Conservation (phyloP, 441 rosid species). For the Adansonia madagascariensis region DNA sequence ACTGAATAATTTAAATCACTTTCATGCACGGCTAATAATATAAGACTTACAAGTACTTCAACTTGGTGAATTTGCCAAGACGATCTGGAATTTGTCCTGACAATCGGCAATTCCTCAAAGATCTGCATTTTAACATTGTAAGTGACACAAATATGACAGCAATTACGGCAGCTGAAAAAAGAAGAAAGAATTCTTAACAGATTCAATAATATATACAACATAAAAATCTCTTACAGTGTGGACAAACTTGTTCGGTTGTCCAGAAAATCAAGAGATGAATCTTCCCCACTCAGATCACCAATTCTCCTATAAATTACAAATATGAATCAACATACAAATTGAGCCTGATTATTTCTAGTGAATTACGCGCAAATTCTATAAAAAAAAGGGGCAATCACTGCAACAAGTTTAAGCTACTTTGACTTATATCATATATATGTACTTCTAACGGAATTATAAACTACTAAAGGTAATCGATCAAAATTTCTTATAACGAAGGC, state of each 20-base stretch:
- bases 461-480: not conserved
- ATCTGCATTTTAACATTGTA: slow-evolving; percentile 36
- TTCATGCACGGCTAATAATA: not conserved
- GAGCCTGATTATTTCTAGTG: not conserved
- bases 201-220: not conserved
- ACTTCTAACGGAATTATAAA: not conserved
- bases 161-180: too few relatives aligned
- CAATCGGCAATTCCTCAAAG: slow-evolving; percentile 48
- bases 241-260: slow-evolving; percentile 45
- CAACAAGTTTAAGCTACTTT: not conserved
- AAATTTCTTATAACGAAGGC: too few relatives aligned
- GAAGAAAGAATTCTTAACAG: not conserved
- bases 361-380: not conserved
- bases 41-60: slow-evolving; percentile 48
- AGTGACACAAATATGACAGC: not conserved
- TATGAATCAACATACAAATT: slow-evolving; percentile 15
- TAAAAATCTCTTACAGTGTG: slow-evolving; percentile 43
- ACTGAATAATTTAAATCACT: not conserved
- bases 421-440: not conserved
- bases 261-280: slow-evolving; percentile 54
- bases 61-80: slow-evolving; percentile 41
- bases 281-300: slow-evolving; percentile 53
- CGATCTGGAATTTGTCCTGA: slow-evolving; percentile 54
- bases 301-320: slow-evolving; percentile 45
- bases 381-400: not conserved